phyloP scores from a whole-genome alignment of 1,284 basidiomycete species.

The Rhodotorula glutinis region DNA sequence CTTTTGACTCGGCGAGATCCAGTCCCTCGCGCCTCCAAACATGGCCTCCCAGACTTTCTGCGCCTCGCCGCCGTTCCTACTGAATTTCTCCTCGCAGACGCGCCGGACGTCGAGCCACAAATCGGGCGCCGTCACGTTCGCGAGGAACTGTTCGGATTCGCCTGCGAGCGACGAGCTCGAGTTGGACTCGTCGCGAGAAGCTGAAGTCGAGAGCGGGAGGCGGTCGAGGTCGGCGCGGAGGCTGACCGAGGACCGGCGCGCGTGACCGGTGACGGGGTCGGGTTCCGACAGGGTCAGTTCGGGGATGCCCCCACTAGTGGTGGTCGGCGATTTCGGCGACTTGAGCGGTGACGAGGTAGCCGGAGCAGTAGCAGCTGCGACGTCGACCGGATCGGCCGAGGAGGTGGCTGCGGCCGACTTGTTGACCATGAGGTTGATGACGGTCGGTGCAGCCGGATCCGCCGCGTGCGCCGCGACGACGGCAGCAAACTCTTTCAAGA shows the following conservation, averaged over 20 bases:
- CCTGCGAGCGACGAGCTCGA: background rate
- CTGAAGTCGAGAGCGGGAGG: constrained; percentile 14
- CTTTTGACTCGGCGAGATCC: constrained; percentile 44
- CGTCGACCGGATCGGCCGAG: background rate
- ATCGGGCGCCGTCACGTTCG: constrained; percentile 20
- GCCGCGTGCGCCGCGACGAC: background rate
- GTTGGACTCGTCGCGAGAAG: constrained; percentile 15
- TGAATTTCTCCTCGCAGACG: constrained; percentile 31
- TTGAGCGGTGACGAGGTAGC: background rate
- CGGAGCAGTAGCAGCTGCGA: constrained; percentile 2
- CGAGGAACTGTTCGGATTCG: constrained; percentile 24
- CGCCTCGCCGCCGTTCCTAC: constrained; percentile 23
- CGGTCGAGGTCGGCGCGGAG: constrained; percentile 21
- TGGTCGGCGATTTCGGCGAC: constrained; percentile 5
- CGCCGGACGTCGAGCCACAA: constrained; percentile 33
- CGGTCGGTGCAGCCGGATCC: constrained; percentile 61
- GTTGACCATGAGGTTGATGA: constrained; percentile 74
- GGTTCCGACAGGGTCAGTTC: constrained; percentile 34
- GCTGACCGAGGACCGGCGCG: constrained; percentile 6
- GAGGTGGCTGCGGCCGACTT: constrained; percentile 21
- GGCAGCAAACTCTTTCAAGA: constrained; percentile 81
- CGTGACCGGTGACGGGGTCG: background rate
- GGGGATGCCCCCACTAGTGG: constrained; percentile 10
- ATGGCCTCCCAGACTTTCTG: constrained; percentile 43
- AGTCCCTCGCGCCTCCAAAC: constrained; percentile 42